These are phyloP conservation scores for Puccinia novopanici DNA, from an alignment of 1,284 basidiomycete species.

Conservation along the genomic window DNA sequence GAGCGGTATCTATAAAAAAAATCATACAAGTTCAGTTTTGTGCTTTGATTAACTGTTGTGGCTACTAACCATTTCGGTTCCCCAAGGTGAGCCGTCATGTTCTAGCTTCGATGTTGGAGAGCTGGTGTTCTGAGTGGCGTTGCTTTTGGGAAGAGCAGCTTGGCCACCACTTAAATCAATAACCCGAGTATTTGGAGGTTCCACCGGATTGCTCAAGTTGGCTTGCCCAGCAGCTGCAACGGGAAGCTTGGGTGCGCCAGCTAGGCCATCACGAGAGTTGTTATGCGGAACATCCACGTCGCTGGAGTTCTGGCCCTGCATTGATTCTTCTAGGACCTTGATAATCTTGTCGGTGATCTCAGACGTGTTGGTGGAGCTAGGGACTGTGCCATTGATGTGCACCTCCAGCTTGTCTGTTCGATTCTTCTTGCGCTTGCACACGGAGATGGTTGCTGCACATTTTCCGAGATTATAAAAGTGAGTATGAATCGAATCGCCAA, in stretches of 20 bases:
- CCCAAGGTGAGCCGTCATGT: background rate
- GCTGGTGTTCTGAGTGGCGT: background rate
- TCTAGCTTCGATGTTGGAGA: background rate
- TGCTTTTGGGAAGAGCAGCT: background rate
- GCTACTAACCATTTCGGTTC: background rate
- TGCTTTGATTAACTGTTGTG: background rate
- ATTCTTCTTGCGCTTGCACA: background rate
- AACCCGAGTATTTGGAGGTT: background rate
- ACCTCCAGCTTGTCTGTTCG: background rate
- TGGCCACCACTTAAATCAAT: background rate
- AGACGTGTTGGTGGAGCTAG: background rate
- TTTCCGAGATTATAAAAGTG: background rate
- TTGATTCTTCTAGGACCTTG: background rate
- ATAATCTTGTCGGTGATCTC: slow-evolving; percentile 6
- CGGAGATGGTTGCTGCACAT: background rate
- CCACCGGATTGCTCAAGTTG: background rate
- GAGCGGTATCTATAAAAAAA: slow-evolving; percentile 13
- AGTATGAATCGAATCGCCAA: background rate
- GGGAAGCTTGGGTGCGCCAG: background rate
- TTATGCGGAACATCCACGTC: background rate
- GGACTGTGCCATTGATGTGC: slow-evolving; percentile 8
- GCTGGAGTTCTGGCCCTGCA: background rate
- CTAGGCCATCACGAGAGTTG: background rate
- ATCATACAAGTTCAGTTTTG: background rate
- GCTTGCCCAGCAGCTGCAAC: background rate